Evolutionary conservation across 257 asterid species (phyloP), one percentile per base, ranked within the genome.

Genomic region (Catharanthus roseus): DNA sequence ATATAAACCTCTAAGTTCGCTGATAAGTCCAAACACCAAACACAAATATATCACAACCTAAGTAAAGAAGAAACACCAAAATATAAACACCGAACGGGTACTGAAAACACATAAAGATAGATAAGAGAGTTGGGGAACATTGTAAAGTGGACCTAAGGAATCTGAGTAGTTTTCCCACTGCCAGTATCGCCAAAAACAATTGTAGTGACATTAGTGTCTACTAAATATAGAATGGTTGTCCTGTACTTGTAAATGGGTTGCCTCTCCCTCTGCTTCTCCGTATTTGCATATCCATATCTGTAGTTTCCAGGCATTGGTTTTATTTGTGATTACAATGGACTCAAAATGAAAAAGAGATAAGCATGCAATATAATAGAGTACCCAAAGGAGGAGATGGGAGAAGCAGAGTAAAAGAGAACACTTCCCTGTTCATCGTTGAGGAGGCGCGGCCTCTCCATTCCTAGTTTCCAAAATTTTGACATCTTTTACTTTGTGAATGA

Each of bases 391-490:
- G n/a, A n/a, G n/a, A 55, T 1, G 42, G 74, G 65, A 24, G 96
- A 72, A 62, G 90, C 49, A 21, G 86, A 34, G 77, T 75, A 83
- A 74, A 93, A 85, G 26, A 93, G 75, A 72, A 93, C 83, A 45
- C 96, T 96, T 75, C 96, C 99, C 80, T 93, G 97, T 86, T 89
- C 99, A 50, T 91, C 99, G 76, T 91, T 96, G 28, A 91, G 77
- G 24, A 93, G 82, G 33, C 90, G 88, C 57, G 96, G 97, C 70
- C 86, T 85, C 83, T 89, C 96, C 1, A 93, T 77, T 51, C 99
- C 99, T n/a, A 95, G 99, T 70, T 86, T 91, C 99, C 99, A 91
- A 65, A 93, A 93, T n/a, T n/a, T n/a, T n/a, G n/a, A n/a, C n/a
- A n/a, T n/a, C n/a, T n/a, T n/a, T n/a, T n/a, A n/a, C n/a, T n/a